These are phyloP conservation scores for Dioscorea dumetorum DNA, from an alignment of 106 monocot species.

Conservation along the genomic window DNA sequence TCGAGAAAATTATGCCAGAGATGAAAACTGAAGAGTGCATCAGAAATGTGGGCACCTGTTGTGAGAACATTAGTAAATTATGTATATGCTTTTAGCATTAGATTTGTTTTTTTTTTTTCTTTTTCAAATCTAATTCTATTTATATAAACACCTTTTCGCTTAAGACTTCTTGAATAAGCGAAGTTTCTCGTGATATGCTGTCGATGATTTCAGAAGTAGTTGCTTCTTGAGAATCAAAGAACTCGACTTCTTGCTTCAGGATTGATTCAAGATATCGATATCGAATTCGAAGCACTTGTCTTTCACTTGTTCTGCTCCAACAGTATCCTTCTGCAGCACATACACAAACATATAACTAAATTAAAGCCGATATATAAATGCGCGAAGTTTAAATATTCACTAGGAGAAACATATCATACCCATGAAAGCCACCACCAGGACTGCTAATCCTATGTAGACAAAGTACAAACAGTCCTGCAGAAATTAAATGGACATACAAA, in stretches of 20 bases:
- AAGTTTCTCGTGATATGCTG: conserved; percentile 69
- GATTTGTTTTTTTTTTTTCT: no score
- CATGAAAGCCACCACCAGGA: conserved; percentile 69
- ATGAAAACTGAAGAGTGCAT: conserved; percentile 69
- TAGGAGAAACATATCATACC: conserved; percentile 24
- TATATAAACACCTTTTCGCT: conserved; percentile 60
- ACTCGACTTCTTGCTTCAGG: conserved; percentile 69
- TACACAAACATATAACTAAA: background rate
- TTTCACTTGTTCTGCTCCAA: conserved; percentile 89
- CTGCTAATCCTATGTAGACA: conserved; percentile 58
- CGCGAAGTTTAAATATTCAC: background rate
- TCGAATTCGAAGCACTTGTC: conserved; percentile 66
- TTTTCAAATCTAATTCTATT: no score
- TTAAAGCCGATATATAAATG: background rate
- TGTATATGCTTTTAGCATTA: no score
- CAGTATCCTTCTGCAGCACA: conserved; percentile 72
- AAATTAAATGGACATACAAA: conserved; percentile 1
- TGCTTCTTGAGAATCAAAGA: conserved; percentile 71
- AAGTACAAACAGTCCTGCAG: conserved; percentile 65
- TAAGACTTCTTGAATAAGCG: conserved; percentile 70
- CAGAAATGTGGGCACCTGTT: conserved; percentile 65
- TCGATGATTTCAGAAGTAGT: conserved; percentile 73
- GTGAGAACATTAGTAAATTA: background rate
- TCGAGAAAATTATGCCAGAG: conserved; percentile 56
- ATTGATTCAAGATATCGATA: conserved; percentile 71